Percentiles rank a stretch among this genome's conserved stretches.
These are phyloP conservation scores for Oxyria digyna DNA, from an alignment of 148 eudicot species.

Conservation along the genomic window DNA sequence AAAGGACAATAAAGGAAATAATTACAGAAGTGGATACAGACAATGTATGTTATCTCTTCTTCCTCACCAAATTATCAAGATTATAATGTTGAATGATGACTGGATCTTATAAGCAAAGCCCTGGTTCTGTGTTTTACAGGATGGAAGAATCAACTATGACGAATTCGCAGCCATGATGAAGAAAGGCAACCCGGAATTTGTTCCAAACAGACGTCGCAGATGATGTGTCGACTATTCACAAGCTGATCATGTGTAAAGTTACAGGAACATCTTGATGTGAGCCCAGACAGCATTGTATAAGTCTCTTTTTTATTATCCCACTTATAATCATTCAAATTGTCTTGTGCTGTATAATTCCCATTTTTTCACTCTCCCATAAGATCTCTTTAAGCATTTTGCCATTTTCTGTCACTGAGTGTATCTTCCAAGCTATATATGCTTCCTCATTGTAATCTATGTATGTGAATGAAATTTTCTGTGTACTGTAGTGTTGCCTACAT, in stretches of 20 bases:
- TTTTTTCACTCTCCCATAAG: background rate
- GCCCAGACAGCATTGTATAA: background rate
- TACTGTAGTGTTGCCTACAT: background rate
- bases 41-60: constrained; percentile 34
- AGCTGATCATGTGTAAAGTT: background rate
- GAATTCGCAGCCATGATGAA: constrained; percentile 98
- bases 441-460: constrained; percentile 2
- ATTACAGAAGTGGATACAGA: constrained; percentile 95
- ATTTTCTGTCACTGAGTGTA: background rate
- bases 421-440: background rate
- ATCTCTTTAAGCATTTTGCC: background rate
- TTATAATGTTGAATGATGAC: too few relatives aligned
- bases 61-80: too few relatives aligned
- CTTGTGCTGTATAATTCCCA: constrained; percentile 3
- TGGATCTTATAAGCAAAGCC: too few relatives aligned
- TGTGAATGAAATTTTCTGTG: background rate
- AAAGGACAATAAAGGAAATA: constrained; percentile 77
- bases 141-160: constrained; percentile 84
- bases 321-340: background rate
- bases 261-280: background rate
- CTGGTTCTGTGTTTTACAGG: constrained; percentile 30
- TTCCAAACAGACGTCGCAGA: constrained; percentile 50
- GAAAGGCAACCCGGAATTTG: constrained; percentile 78
- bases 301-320: background rate
- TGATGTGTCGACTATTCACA: constrained; percentile 9